Base-by-base conservation (phyloP, 257 asterid genomes). In the Echites panduratus region DNA sequence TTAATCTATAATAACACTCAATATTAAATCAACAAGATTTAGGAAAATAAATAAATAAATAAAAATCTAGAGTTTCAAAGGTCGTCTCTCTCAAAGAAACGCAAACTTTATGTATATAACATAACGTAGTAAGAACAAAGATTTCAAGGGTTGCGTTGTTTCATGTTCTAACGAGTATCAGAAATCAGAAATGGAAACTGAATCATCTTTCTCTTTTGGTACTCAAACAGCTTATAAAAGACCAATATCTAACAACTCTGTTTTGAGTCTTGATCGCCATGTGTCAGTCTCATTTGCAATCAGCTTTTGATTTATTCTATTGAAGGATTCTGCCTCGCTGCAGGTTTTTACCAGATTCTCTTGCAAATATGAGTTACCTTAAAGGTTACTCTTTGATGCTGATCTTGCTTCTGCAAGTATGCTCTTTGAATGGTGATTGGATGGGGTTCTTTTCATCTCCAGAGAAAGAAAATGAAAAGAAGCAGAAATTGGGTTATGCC, bases 381-480 rank as follows among this genome's bases (percentile, higher is more conserved):
- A 41, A 56, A 22, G 41, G 69, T 22, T 47, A 65, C 24, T 17
- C 44, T 13, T 14, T 27, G 59, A 26, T 43, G 29, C 10, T 65
- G 79, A 43, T 78, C 66, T 35, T 80, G 43, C n/a, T 85, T 49
- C 69, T 88, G 73, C 90, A 87, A 78, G 17, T 77, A n/a, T 59
- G 66, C 4, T 41, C 71, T 4, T 82, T 95, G 50, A 44, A 74
- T n/a, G 77, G 75, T 88, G n/a, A n/a, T 11, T 85, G 83, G 79
- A 82, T 88, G 19, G 4, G 59, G 24, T 19, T 53, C 59, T 53
- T 20, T 53, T 19, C 26, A 27, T 86, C 81, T 68, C 77, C 82
- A 1, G 71, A 84, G 0, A 71, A 77, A 1, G 53, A 73, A 41
- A 57, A 66, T n/a, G 47, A 75, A 76, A 22, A 73, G 22, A 74